These are phyloP conservation scores for Calocybe gambosa DNA, from an alignment of 1,284 basidiomycete species.

Conservation along the genomic window DNA sequence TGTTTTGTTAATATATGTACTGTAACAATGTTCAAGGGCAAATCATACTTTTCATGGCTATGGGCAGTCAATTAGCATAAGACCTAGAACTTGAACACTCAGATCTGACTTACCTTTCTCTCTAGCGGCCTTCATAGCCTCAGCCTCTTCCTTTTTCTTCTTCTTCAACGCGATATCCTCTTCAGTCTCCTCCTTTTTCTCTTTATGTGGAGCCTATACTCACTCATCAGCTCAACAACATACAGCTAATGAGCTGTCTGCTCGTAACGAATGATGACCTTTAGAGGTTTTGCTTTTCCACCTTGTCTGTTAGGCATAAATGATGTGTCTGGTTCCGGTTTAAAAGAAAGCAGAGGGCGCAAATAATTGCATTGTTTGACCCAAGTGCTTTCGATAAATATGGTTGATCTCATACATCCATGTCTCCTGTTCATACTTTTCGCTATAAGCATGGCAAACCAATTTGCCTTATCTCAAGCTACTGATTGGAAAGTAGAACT, in stretches of 20 bases:
- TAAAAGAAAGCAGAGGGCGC: background rate
- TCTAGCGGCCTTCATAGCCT: constrained; percentile 59
- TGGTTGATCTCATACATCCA: background rate
- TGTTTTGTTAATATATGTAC: constrained; percentile 8
- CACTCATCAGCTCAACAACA: constrained; percentile 6
- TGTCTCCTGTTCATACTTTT: background rate
- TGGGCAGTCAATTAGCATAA: background rate
- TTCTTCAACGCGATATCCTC: constrained; percentile 68
- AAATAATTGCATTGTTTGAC: constrained; percentile 7
- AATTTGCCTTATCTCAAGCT: constrained; percentile 7
- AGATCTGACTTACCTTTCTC: constrained; percentile 48
- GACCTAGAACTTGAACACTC: background rate
- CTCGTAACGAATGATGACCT: constrained; percentile 22
- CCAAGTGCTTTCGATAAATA: constrained; percentile 9
- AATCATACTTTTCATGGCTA: constrained; percentile 59
- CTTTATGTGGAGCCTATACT: constrained; percentile 69
- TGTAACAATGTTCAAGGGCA: background rate
- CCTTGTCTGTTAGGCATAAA: constrained; percentile 70
- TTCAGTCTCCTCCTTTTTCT: constrained; percentile 64
- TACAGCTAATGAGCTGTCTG: background rate
- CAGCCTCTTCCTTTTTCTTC: constrained; percentile 66
- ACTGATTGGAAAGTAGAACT: constrained; percentile 25
- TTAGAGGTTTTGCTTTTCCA: constrained; percentile 72
- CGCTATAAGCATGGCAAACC: constrained; percentile 4
- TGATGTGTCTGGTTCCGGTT: constrained; percentile 9